These are phyloP conservation scores for Aureobasidium leucospermi DNA, from an alignment of 2,329 filamentous ascomycete genomes.

Conservation along the genomic window DNA sequence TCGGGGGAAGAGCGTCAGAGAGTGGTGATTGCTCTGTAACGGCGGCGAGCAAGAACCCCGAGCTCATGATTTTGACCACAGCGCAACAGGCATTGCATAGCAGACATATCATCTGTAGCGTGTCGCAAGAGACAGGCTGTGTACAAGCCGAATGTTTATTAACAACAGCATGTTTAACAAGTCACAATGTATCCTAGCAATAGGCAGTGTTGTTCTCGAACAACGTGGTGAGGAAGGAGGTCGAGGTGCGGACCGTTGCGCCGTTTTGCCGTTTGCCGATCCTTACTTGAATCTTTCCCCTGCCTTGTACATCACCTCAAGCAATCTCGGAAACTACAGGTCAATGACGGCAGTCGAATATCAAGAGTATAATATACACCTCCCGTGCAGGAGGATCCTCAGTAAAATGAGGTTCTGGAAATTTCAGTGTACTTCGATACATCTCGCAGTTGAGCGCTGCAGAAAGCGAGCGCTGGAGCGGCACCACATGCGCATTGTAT, in stretches of 20 bases:
- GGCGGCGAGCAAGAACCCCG: neutral
- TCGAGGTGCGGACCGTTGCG: neutral
- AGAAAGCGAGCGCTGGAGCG: no score
- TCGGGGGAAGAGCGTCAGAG: neutral
- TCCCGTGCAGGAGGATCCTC: neutral
- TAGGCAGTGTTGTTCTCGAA: neutral
- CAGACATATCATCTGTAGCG: no score
- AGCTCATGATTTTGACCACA: neutral
- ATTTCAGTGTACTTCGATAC: no score
- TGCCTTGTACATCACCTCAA: neutral
- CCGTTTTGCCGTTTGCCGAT: neutral
- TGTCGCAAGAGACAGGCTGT: neutral
- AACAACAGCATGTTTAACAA: neutral
- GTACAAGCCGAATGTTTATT: neutral
- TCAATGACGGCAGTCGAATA: neutral
- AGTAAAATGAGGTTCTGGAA: neutral
- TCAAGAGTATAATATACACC: neutral
- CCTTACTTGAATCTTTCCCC: neutral
- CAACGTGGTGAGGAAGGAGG: neutral
- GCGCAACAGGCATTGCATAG: neutral
- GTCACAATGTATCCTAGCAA: neutral
- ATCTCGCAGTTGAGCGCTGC: no score
- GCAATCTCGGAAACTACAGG: neutral
- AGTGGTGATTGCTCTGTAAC: neutral
- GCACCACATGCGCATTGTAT: no score